Percentiles rank a stretch among this genome's conserved stretches.
These are phyloP conservation scores for Nitzschia sp. DNA, from an alignment of 108 stramenopile genomes.

Conservation along the genomic window DNA sequence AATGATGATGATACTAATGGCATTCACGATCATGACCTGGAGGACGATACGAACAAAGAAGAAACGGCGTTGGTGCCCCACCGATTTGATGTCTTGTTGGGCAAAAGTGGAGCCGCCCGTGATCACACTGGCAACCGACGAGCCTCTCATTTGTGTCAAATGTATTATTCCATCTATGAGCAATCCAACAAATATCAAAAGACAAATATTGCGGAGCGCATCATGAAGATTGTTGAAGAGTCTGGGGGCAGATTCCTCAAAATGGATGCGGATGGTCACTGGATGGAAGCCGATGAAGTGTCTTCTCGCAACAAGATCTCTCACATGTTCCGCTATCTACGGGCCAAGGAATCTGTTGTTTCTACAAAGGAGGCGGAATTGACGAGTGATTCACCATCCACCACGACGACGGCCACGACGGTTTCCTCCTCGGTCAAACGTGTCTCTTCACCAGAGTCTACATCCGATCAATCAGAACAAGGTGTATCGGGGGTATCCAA, in stretches of 20 bases:
- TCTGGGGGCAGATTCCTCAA: conserved; percentile 31
- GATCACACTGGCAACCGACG: background rate
- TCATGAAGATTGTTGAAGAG: conserved; percentile 26
- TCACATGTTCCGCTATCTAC: conserved; percentile 10
- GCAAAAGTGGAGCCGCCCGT: conserved; percentile 1
- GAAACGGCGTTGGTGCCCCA: conserved; percentile 4
- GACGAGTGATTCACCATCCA: too few species aligned
- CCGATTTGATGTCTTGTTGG: conserved; percentile 35
- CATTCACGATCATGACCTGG: too few species aligned
- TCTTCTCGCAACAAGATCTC: conserved; percentile 16
- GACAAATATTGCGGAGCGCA: conserved; percentile 22
- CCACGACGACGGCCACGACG: too few species aligned
- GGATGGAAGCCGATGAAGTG: conserved; percentile 19
- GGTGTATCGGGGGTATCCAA: too few species aligned
- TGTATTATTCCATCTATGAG: conserved; percentile 20
- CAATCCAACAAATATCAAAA: conserved; percentile 28
- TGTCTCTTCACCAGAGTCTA: too few species aligned
- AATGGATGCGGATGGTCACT: conserved; percentile 9
- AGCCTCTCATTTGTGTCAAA: conserved; percentile 2
- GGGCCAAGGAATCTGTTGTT: background rate
- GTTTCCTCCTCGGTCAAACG: too few species aligned
- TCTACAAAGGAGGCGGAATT: too few species aligned
- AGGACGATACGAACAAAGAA: background rate
- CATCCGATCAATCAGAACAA: too few species aligned
- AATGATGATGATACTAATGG: too few species aligned